Evolutionary conservation across 768 basidiomycete species (phyloP).

Genomic region (Trametes coccinea): DNA sequence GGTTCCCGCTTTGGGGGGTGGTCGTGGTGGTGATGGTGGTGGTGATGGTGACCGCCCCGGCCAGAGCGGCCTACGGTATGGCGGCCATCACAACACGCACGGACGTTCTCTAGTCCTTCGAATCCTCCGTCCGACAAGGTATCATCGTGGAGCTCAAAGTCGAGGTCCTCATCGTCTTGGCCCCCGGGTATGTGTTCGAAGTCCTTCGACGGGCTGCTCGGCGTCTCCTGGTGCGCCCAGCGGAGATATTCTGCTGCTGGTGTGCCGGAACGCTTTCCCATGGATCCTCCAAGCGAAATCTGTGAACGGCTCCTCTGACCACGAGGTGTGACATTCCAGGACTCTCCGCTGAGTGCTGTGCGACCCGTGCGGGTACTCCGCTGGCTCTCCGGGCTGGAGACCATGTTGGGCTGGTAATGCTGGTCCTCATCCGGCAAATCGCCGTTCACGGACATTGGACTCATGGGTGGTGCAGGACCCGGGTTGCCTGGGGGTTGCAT

Average conservation of each 20-base stretch:
- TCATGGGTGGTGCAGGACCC: conserved; percentile 26
- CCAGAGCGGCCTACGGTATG: conserved; percentile 78
- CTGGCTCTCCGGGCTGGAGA: conserved; percentile 73
- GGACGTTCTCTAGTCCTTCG: conserved; percentile 93
- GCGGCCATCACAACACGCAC: conserved; percentile 85
- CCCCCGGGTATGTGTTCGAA: conserved; percentile 37
- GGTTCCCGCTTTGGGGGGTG: conserved; percentile 33
- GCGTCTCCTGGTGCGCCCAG: conserved; percentile 73
- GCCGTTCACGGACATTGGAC: conserved; percentile 32
- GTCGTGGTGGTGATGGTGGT: conserved; percentile 52
- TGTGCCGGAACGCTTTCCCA: conserved; percentile 86
- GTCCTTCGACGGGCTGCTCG: conserved; percentile 73
- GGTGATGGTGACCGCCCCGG: conserved; percentile 58
- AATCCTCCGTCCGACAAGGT: conserved; percentile 74
- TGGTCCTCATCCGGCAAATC: conserved; percentile 47
- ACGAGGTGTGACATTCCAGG: conserved; percentile 75
- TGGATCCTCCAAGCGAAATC: conserved; percentile 68
- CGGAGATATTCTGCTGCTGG: conserved; percentile 90
- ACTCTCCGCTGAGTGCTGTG: conserved; percentile 48
- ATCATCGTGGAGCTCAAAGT: conserved; percentile 83
- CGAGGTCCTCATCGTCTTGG: conserved; percentile 63
- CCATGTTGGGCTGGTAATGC: conserved; percentile 46
- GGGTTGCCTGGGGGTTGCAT: conserved; percentile 27
- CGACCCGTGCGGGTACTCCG: conserved; percentile 63
- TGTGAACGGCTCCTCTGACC: conserved; percentile 80